A percentile compares a stretch with the other conserved stretches of the same genome.
These are phyloP conservation scores for Tulasnella sp. DNA, from an alignment of 768 basidiomycete genomes.

Conservation along the genomic window DNA sequence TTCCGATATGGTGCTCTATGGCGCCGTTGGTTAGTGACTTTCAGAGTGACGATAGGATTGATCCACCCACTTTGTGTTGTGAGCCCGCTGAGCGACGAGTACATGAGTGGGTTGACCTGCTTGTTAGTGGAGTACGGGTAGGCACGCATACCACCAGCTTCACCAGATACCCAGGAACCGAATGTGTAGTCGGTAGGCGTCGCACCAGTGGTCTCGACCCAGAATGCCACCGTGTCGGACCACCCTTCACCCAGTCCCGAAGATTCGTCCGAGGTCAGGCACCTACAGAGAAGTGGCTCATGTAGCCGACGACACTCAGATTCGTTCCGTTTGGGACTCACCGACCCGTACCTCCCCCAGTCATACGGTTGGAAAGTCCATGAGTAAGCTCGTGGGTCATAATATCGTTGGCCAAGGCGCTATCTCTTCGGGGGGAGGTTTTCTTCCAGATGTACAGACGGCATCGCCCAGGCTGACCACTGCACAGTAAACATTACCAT, in stretches of 20 bases:
- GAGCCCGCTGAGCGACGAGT: conserved; percentile 29
- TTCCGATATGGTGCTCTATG: conserved; percentile 38
- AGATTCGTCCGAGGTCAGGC: conserved; percentile 49
- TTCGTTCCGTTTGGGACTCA: conserved; percentile 39
- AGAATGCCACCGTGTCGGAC: conserved; percentile 34
- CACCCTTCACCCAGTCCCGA: conserved; percentile 62
- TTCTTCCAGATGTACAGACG: conserved; percentile 31
- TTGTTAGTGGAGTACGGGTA: conserved; percentile 46
- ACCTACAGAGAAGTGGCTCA: conserved; percentile 36
- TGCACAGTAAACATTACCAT: conserved; percentile 15
- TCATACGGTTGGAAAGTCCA: conserved; percentile 34
- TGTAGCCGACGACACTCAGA: no score
- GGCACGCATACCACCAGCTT: conserved; percentile 40
- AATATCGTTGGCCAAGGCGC: conserved; percentile 30
- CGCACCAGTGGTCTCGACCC: conserved; percentile 33
- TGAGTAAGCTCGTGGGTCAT: conserved; percentile 29
- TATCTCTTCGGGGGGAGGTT: no score
- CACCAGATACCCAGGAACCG: conserved; percentile 36
- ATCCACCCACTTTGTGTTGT: conserved; percentile 25
- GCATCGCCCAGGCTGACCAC: not conserved
- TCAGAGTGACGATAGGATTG: not conserved
- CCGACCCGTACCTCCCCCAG: conserved; percentile 29
- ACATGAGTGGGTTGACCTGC: conserved; percentile 36
- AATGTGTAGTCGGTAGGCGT: conserved; percentile 29
- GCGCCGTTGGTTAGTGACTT: not conserved